phyloP scores from a whole-genome alignment of 768 basidiomycete genomes.

The Russula ochroleuca region DNA sequence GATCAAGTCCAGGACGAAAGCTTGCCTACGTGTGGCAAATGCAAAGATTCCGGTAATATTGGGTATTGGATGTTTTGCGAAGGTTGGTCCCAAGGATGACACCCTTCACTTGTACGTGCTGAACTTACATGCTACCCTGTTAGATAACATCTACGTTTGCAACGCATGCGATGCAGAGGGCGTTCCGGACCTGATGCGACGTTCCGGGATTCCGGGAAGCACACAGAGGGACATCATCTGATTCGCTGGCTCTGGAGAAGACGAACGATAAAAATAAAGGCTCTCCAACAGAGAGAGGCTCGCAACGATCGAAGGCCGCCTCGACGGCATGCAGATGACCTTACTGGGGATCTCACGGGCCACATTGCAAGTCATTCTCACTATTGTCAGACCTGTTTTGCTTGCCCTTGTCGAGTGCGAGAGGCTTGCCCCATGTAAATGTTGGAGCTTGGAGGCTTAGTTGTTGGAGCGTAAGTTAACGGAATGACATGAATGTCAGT shows the following conservation, averaged over 20 bases:
- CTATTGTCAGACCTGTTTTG: too few species aligned
- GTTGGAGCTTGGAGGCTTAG: too few species aligned
- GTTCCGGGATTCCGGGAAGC: background rate
- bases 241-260: conserved; percentile 15
- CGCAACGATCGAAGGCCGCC: background rate
- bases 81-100: background rate
- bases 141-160: conserved; percentile 18
- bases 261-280: background rate
- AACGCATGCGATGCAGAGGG: background rate
- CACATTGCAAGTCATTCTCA: too few species aligned
- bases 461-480: too few species aligned
- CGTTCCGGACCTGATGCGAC: background rate
- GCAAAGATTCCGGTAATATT: conserved; percentile 32
- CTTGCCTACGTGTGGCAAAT: conserved; percentile 29
- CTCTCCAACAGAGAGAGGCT: conserved; percentile 4
- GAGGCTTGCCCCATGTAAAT: too few species aligned
- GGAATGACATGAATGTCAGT: too few species aligned
- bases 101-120: background rate
- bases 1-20: background rate
- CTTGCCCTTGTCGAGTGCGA: too few species aligned
- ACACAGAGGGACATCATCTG: conserved; percentile 10
- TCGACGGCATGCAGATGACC: background rate
- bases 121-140: background rate
- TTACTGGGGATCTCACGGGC: too few species aligned
- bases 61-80: conserved; percentile 35